These are phyloP conservation scores for Zoysia matrella DNA, from an alignment of 202 grass and related monocot species.

Conservation along the genomic window DNA sequence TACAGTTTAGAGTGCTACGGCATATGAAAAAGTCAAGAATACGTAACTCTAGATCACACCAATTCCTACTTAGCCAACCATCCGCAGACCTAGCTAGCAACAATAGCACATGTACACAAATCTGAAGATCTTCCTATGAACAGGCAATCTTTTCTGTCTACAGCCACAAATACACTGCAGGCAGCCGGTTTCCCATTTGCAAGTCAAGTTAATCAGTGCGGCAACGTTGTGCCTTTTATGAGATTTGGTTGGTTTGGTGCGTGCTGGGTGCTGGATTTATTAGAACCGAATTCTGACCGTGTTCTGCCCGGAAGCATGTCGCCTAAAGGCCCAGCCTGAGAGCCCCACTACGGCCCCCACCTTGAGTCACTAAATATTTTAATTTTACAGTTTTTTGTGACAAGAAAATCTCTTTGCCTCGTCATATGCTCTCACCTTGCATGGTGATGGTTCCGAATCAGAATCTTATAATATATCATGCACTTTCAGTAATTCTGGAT, in stretches of 20 bases:
- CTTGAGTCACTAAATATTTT: not conserved
- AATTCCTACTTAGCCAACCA: slow-evolving; percentile 18
- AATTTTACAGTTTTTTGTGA: not conserved
- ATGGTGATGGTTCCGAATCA: not conserved
- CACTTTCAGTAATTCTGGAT: not conserved
- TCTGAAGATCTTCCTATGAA: slow-evolving; percentile 41
- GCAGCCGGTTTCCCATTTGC: slow-evolving; percentile 36
- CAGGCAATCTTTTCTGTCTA: slow-evolving; percentile 32
- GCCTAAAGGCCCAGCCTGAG: slow-evolving; percentile 39
- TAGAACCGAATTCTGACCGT: slow-evolving; percentile 48
- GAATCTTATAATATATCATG: not conserved
- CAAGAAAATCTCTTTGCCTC: not conserved
- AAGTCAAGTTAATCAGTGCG: slow-evolving; percentile 26
- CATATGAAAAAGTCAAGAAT: slow-evolving; percentile 6
- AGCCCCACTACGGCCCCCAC: slow-evolving; percentile 40
- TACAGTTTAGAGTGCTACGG: slow-evolving; percentile 25
- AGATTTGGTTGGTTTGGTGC: slow-evolving; percentile 48
- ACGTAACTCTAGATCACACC: not conserved
- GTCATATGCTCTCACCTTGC: not conserved
- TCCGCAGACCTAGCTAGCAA: slow-evolving; percentile 32
- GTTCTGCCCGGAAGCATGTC: slow-evolving; percentile 56
- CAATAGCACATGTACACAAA: not conserved
- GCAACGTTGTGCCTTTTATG: not conserved
- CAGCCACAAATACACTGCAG: slow-evolving; percentile 28
- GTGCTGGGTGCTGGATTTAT: slow-evolving; percentile 34